phyloP scores from a whole-genome alignment of 768 basidiomycete genomes.

The Ramaria sp. region DNA sequence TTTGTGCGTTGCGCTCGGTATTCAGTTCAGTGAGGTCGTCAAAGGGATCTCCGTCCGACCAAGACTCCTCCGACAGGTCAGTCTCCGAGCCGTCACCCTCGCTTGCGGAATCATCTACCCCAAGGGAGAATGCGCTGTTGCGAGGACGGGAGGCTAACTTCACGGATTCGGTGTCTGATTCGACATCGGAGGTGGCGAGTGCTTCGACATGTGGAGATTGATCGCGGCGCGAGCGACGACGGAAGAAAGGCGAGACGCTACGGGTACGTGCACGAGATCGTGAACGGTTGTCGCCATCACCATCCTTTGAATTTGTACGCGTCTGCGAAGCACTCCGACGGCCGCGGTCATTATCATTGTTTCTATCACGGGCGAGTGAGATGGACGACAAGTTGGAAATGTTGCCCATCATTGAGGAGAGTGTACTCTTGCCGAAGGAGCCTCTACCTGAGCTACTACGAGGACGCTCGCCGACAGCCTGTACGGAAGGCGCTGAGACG shows the following conservation, averaged over 20 bases:
- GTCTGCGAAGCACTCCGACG: constrained; percentile 29
- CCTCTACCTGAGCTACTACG: constrained; percentile 23
- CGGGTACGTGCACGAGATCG: constrained; percentile 45
- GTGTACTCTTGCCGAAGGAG: constrained; percentile 52
- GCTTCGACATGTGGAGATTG: constrained; percentile 38
- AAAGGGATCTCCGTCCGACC: constrained; percentile 48
- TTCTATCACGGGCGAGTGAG: constrained; percentile 37
- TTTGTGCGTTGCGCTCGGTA: constrained; percentile 71
- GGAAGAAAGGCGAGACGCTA: constrained; percentile 71
- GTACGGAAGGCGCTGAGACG: constrained; percentile 17
- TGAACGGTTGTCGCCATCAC: constrained; percentile 22
- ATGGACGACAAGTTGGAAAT: constrained; percentile 44
- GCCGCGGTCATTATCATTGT: constrained; percentile 39
- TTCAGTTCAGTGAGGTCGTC: constrained; percentile 81
- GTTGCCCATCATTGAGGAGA: constrained; percentile 63
- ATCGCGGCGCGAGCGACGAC: constrained; percentile 52
- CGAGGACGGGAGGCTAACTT: constrained; percentile 39
- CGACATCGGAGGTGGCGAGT: constrained; percentile 54
- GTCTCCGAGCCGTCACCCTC: constrained; percentile 38
- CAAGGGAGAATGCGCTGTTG: constrained; percentile 23
- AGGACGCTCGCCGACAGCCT: constrained; percentile 26
- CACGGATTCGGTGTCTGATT: constrained; percentile 38
- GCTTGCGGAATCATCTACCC: constrained; percentile 51
- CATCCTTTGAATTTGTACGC: constrained; percentile 33
- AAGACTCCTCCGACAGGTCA: constrained; percentile 38